Percentiles rank a stretch among this genome's conserved stretches.
These are phyloP conservation scores for Helianthus annuus DNA, from an alignment of 129 eudicot species.

Conservation along the genomic window HanXRQr2.0-SUNRISE NC_035438.2:9094977-9095476, in stretches of 20 bases:
- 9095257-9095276: constrained; percentile 61
- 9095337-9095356: constrained; percentile 66
- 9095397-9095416: constrained; percentile 67
- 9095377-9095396: constrained; percentile 46
- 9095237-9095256: constrained; percentile 51
- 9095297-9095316: not conserved
- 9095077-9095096: not conserved
- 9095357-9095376: constrained; percentile 75
- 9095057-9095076: not conserved
- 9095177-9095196: constrained; percentile 63
- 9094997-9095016: not conserved
- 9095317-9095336: not conserved
- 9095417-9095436: constrained; percentile 96
- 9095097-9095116: constrained; percentile 11
- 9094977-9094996: not conserved
- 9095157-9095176: not conserved
- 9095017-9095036: constrained; percentile 13
- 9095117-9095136: not conserved
- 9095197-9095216: constrained; percentile 96
- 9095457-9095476: constrained; percentile 24
- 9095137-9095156: not conserved
- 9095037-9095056: not conserved
- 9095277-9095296: constrained; percentile 29
- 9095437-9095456: constrained; percentile 33
- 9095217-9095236: constrained; percentile 57